phyloP scores from a whole-genome alignment of 1,284 basidiomycete species.

The Marasmius fiardii region DNA sequence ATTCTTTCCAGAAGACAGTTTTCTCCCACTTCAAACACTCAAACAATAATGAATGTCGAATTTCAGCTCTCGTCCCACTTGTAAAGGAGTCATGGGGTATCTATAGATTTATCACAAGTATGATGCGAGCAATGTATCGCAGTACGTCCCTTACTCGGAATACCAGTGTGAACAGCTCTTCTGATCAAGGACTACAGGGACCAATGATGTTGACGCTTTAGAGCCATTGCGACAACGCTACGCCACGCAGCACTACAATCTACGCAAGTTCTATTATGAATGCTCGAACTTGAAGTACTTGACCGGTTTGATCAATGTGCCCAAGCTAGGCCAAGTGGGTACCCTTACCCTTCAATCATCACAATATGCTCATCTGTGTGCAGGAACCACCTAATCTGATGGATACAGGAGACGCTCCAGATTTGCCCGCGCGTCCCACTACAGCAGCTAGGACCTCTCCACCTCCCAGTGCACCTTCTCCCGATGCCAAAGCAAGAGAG shows the following conservation, averaged over 20 bases:
- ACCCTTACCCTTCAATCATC: not conserved
- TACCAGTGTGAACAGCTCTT: not conserved
- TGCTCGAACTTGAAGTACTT: slow-evolving; percentile 96
- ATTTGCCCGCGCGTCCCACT: slow-evolving; percentile 84
- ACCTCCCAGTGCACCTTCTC: slow-evolving; percentile 64
- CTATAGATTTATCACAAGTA: slow-evolving; percentile 95
- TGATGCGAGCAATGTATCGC: slow-evolving; percentile 94
- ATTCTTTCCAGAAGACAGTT: slow-evolving; percentile 94
- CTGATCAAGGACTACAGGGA: slow-evolving; percentile 48
- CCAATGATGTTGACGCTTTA: slow-evolving; percentile 82
- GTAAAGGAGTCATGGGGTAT: slow-evolving; percentile 98
- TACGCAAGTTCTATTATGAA: slow-evolving; percentile 97
- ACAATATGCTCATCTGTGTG: slow-evolving; percentile 4
- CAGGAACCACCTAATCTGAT: slow-evolving; percentile 93
- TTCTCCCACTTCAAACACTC: slow-evolving; percentile 91
- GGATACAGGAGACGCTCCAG: slow-evolving; percentile 80
- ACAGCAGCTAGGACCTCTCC: slow-evolving; percentile 54
- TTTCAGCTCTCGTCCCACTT: slow-evolving; percentile 88
- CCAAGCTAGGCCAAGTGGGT: slow-evolving; percentile 85
- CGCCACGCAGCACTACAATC: slow-evolving; percentile 83
- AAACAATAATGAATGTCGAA: slow-evolving; percentile 92
- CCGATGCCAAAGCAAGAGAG: slow-evolving; percentile 76
- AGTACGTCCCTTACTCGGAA: slow-evolving; percentile 44
- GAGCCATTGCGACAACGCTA: slow-evolving; percentile 85
- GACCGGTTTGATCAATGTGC: slow-evolving; percentile 94